Conservation (phyloP, 2,329 filamentous ascomycete genomes). For the Berkeleyomyces basicola region DNA sequence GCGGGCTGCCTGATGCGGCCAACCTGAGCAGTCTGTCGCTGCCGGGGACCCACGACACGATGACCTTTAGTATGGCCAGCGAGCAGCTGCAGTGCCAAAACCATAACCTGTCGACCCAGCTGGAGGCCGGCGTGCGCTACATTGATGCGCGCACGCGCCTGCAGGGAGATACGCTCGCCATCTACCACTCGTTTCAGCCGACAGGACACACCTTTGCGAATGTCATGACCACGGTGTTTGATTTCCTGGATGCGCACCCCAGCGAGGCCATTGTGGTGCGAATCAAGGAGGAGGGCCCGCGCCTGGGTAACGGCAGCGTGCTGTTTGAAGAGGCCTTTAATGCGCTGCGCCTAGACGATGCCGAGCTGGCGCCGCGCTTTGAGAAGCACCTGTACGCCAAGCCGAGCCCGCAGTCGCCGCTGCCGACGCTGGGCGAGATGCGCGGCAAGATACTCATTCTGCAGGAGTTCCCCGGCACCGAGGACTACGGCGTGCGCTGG, state of each 20-base stretch:
- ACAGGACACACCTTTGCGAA: slow-evolving; percentile 29
- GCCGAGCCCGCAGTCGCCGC: slow-evolving; percentile 17
- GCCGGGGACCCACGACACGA: slow-evolving; percentile 37
- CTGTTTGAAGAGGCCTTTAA: slow-evolving; percentile 32
- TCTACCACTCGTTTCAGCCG: slow-evolving; percentile 30
- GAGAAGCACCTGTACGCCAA: slow-evolving; percentile 23
- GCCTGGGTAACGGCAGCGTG: slow-evolving; percentile 19
- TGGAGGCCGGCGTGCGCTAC: slow-evolving; percentile 31
- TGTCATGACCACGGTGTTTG: slow-evolving; percentile 27
- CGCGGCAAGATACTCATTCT: slow-evolving; percentile 31
- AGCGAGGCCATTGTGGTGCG: slow-evolving; percentile 33
- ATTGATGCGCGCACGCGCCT: slow-evolving; percentile 32
- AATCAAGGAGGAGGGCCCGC: slow-evolving; percentile 30
- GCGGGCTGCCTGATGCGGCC: slow-evolving; percentile 24
- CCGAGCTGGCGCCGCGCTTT: slow-evolving; percentile 22
- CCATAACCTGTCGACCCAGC: slow-evolving; percentile 27
- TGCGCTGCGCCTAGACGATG: slow-evolving; percentile 22
- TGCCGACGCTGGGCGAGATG: slow-evolving; percentile 29
- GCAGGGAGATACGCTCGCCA: slow-evolving; percentile 26
- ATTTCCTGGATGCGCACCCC: slow-evolving; percentile 30
- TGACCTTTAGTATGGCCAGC: slow-evolving; percentile 28
- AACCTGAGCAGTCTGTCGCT: slow-evolving; percentile 30
- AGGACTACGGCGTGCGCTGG: slow-evolving; percentile 29
- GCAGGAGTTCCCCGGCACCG: slow-evolving; percentile 27
- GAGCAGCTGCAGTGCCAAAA: slow-evolving; percentile 30